Evolutionary conservation across 345 rosid species (phyloP), one percentile per base, ranked within the genome.

Genomic region (Gossypium ekmanianum): DNA sequence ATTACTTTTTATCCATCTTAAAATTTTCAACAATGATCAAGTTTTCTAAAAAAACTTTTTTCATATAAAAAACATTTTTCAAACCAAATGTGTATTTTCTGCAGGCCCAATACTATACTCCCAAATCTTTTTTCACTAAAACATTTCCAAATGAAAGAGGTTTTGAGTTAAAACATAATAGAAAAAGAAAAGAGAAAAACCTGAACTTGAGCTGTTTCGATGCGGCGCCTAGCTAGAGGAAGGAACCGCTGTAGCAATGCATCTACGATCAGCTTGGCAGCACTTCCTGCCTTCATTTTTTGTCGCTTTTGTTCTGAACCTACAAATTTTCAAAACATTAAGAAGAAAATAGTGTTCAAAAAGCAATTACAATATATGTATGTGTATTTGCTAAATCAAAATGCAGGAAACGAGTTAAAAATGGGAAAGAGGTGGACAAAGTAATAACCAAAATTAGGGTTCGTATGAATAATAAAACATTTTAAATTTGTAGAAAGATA

Each of bases 181-280:
- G 41, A 34, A 34, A 34, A 34, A 7, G 11, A 20, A n/a, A 54
- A 55, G n/a, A 7, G 11, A 7, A 56, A 56, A 56, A 94, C 98
- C 97, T 95, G 99, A 74, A 97, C 98, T 78, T 95, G 99, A 74
- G 99, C 99, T 4, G 99, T 95, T 83, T 95, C 98, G 75, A 95
- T 93, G 76, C 97, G 96, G 22, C 98, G 97, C 70, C 99, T 76
- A 4, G 98, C 99, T 57, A 93, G 97, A 26, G 99, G 99, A 11
- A 95, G 90, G 77, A 95, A 95, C 45, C 96, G 97, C 84, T 93
- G 99, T 66, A 95, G 90, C 79, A 95, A 83, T 54, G 99, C 97
- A 78, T 93, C 98, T 45, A 95, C 99, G 66, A 95, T 93, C 88
- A 91, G 79, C 82, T 93, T 95, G 56, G 98, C 99, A 7, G 97